Conservation (phyloP, 345 rosid genomes). For the Eucalyptus grandis region DNA sequence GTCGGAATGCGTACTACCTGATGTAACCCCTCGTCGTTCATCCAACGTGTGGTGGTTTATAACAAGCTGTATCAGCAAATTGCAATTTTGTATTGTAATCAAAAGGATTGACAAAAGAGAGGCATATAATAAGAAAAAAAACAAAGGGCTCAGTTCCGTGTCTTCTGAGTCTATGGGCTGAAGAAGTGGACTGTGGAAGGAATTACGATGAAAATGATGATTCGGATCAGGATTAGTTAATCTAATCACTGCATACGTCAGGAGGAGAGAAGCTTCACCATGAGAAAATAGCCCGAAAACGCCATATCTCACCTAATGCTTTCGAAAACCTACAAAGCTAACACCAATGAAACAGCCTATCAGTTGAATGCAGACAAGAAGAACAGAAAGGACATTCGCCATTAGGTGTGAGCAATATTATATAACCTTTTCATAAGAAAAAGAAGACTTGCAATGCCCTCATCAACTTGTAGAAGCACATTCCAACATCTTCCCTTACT, state of each 20-base stretch:
- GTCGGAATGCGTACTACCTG: not conserved
- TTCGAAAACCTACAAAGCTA: not conserved
- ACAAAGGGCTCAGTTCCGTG: not conserved
- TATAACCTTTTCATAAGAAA: not conserved
- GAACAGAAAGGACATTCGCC: not conserved
- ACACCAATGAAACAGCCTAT: not conserved
- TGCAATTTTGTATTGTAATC: not conserved
- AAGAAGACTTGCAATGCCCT: not conserved
- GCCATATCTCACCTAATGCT: not conserved
- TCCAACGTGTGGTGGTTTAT: not conserved
- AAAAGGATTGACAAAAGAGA: not conserved
- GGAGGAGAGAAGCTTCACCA: not conserved
- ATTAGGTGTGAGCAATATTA: not conserved
- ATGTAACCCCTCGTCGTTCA: not conserved
- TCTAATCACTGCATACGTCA: not conserved
- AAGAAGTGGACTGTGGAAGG: not conserved
- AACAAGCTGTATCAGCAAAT: not conserved
- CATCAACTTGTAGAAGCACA: not conserved
- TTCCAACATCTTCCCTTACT: not conserved
- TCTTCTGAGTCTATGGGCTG: not conserved
- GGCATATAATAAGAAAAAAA: not conserved
- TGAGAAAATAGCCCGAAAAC: not conserved
- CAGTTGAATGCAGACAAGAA: not conserved
- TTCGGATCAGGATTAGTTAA: not conserved
- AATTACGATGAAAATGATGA: not conserved